These are phyloP conservation scores for Aspergillus asperescens DNA, from an alignment of 495 filamentous ascomycete species.

Conservation along the genomic window DNA sequence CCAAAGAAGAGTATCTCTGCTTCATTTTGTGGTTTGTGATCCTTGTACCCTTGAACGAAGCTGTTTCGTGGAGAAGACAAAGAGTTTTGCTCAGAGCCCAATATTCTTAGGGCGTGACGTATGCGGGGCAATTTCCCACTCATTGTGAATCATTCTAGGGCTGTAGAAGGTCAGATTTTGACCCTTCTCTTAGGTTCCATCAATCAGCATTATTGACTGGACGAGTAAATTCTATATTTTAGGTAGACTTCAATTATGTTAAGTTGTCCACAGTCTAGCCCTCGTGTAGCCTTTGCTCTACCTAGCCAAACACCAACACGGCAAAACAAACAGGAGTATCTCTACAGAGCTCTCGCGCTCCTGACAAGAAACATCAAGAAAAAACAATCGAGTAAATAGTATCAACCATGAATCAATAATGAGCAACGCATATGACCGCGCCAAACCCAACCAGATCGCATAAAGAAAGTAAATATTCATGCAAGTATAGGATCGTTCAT, in stretches of 20 bases:
- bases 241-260: no score
- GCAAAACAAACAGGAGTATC: conserved; percentile 18
- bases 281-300: not conserved
- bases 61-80: conserved; percentile 15
- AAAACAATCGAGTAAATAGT: conserved; percentile 15
- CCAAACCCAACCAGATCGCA: conserved; percentile 42
- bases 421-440: conserved; percentile 31
- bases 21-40: conserved; percentile 64
- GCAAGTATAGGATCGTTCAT: conserved; percentile 15
- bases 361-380: conserved; percentile 12
- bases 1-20: conserved; percentile 91
- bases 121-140: conserved; percentile 39
- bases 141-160: not conserved
- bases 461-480: conserved; percentile 21
- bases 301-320: not conserved
- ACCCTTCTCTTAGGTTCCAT: not conserved
- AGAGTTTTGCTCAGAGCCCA: conserved; percentile 25
- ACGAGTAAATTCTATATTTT: no score
- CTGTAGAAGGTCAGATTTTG: not conserved
- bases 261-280: not conserved
- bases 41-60: not conserved
- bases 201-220: not conserved
- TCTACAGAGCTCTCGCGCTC: conserved; percentile 27
- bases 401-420: conserved; percentile 19
- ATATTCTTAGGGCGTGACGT: conserved; percentile 37